Base-by-base conservation (phyloP, 2,329 filamentous ascomycete species). In the Sclerotinia trifoliorum region DNA sequence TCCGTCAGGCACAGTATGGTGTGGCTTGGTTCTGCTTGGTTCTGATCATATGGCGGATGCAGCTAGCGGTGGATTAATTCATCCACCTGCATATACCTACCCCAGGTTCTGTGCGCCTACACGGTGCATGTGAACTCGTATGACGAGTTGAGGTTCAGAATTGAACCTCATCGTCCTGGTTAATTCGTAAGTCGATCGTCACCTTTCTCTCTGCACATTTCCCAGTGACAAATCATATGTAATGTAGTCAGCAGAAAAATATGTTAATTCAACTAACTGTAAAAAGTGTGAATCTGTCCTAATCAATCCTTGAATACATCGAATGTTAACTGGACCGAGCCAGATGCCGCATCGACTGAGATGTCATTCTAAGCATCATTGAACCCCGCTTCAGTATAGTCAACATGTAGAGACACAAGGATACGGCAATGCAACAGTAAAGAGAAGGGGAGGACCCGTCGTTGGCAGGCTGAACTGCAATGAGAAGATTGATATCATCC, bases 171-270 rank as follows among this genome's bases (percentile, higher is more conserved):
- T n/a, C 11, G 26, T 35, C 13, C 26, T 49, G 42, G 19, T 54
- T 7, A 32, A 11, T 54, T 32, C 3, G n/a, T 32, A 32, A 10
- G 17, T 15, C 19, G 35, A 35, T 35, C 8, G 35, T 35, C 35
- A 39, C n/a, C 11, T 49, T n/a, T n/a, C 46, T 35, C 29, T 39
- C 19, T 57, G 54, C 2, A 3, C 7, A 24, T 15, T 52, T 64
- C 19, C 13, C 17, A 42, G 44, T 60, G 64, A 60, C 64, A 58
- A 66, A 49, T 60, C 29, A 42, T 42, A 21, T 24, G 29, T 57
- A n/a, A 21, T 19, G 44, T 57, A 42, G n/a, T 54, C 44, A 39
- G 26, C 48, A 19, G 39, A 42, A 10, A 24, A 29, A 42, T 26
- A 13, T 26, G 39, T 39, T 35, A 4, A 49, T 35, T 21, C 10